Conservation (phyloP, 2,329 filamentous ascomycete genomes). For the Verticillium tricorpus region DNA sequence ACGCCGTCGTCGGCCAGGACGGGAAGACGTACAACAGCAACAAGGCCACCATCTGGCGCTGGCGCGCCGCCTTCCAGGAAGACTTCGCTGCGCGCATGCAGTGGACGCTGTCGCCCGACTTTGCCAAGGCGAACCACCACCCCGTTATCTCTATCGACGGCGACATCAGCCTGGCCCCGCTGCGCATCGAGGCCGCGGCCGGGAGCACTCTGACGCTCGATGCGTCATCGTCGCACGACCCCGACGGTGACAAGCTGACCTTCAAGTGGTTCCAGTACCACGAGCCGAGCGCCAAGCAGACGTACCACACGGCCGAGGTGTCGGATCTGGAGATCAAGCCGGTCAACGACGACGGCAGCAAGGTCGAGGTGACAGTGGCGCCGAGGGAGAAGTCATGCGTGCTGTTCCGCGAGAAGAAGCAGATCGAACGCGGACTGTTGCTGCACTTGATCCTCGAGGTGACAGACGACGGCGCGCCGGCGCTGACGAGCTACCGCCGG, state of each 20-base stretch:
- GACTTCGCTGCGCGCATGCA: constrained; percentile 37
- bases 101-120: constrained; percentile 24
- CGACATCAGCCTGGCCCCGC: constrained; percentile 27
- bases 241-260: constrained; percentile 34
- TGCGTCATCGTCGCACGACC: constrained; percentile 40
- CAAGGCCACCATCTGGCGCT: constrained; percentile 36
- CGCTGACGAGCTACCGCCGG: constrained; percentile 41
- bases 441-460: constrained; percentile 47
- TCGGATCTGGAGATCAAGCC: constrained; percentile 27
- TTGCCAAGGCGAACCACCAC: constrained; percentile 37
- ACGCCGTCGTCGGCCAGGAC: constrained; percentile 21
- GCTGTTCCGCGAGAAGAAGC: constrained; percentile 6
- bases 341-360: constrained; percentile 10
- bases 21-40: constrained; percentile 19
- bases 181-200: constrained; percentile 35
- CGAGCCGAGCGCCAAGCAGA: constrained; percentile 32
- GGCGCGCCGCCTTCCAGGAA: constrained; percentile 33
- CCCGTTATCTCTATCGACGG: constrained; percentile 40
- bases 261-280: constrained; percentile 48
- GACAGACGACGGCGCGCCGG: constrained; percentile 34
- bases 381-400: constrained; percentile 31
- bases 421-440: constrained; percentile 30
- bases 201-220: constrained; percentile 35
- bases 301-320: constrained; percentile 33
- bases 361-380: constrained; percentile 9